Evolutionary conservation across 2,329 filamentous ascomycete genomes (phyloP), one percentile per base, ranked within the genome.

Genomic region (Arachnopeziza araneosa): DNA sequence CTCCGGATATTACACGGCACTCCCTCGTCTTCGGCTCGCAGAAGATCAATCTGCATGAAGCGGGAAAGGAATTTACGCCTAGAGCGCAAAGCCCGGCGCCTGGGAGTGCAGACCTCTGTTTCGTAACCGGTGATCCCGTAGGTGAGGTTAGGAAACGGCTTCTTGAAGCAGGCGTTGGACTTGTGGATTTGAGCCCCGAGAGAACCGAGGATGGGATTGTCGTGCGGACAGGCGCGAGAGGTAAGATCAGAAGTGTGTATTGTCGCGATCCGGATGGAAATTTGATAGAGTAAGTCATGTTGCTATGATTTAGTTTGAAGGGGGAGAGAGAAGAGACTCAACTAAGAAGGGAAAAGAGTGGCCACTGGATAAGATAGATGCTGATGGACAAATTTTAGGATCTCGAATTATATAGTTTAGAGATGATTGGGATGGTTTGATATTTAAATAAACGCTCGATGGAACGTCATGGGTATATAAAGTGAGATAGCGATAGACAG

Each of bases 41-140:
- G 62, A 87, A 87, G 71, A 82, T 87, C 60, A 87, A 87, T 61
- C 76, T 87, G 1, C 84, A 87, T 66, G 75, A 83, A 63, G 73
- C 74, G 12, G 83, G 83, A 7, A 77, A 76, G 64, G 83, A 86
- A 61, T 86, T 85, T 64, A 81, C 84, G 60, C 83, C 84, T 2
- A 85, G 85, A 67, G 84, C 83, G 0, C 68, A 68, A 2, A 75
- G 72, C 12, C 82, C 82, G 0, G 74, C 80, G 57, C 80, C 81
- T 0, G 84, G 84, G 0, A 83, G 80, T 12, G 83, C 79, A 12
- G 84, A 87, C 68, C 61, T 87, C 36, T 86, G 83, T 67, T 87
- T 87, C 58, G 68, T 87, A 26, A 77, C 83, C 0, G 73, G 82
- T 6, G 76, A 80, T 9, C 73, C 77, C 5, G 76, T 86, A 2